These are phyloP conservation scores for Moesziomyces antarcticus DNA, from an alignment of 1,284 basidiomycete genomes.

Conservation along the genomic window DNA sequence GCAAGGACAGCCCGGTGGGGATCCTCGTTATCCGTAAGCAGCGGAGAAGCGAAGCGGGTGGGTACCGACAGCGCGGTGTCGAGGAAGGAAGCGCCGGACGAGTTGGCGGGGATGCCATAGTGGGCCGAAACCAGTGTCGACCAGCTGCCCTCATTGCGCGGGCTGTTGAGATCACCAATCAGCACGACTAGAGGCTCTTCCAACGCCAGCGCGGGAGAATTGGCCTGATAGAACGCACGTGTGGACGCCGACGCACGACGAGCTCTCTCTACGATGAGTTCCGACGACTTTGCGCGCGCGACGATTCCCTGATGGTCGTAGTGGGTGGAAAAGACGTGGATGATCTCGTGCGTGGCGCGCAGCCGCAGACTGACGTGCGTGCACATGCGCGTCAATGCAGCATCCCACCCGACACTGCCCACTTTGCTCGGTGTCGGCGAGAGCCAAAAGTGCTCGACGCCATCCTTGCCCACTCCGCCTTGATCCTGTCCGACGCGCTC, in stretches of 20 bases:
- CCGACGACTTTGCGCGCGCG: slow-evolving; percentile 36
- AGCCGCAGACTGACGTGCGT: slow-evolving; percentile 50
- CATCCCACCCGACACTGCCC: slow-evolving; percentile 57
- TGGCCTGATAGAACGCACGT: slow-evolving; percentile 1
- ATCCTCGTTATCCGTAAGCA: slow-evolving; percentile 41
- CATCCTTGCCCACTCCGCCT: slow-evolving; percentile 46
- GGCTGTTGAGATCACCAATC: slow-evolving; percentile 54
- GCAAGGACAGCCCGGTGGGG: slow-evolving; percentile 21
- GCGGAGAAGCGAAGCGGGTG: slow-evolving; percentile 20
- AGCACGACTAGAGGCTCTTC: slow-evolving; percentile 46
- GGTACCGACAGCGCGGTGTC: slow-evolving; percentile 46
- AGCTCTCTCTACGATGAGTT: slow-evolving; percentile 44
- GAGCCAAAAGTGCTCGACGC: slow-evolving; percentile 58
- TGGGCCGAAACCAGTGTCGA: slow-evolving; percentile 45
- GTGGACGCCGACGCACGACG: slow-evolving; percentile 22
- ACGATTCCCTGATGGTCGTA: slow-evolving; percentile 55
- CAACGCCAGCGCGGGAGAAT: not conserved
- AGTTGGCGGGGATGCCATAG: slow-evolving; percentile 26
- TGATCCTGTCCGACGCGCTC: slow-evolving; percentile 13
- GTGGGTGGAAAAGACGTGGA: slow-evolving; percentile 57
- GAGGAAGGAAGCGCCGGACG: slow-evolving; percentile 28
- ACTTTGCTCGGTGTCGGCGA: slow-evolving; percentile 28
- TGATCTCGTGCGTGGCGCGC: slow-evolving; percentile 26
- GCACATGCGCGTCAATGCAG: slow-evolving; percentile 54
- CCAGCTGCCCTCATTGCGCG: slow-evolving; percentile 49